Base-by-base conservation (phyloP, 805 yeast genomes). In the Yamadazyma ubonensis region DNA sequence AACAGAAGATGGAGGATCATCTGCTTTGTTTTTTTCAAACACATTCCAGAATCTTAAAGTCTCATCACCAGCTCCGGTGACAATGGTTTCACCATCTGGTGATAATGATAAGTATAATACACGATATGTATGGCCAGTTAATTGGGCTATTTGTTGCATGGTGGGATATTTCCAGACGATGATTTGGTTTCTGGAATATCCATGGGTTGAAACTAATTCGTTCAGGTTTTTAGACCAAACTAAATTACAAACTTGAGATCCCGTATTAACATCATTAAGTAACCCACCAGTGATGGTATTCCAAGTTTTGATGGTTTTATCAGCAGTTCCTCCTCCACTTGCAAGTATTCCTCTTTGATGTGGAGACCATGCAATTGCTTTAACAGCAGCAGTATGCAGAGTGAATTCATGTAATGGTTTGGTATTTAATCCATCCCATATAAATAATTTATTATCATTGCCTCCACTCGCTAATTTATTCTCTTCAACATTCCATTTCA, bases 31-130 rank as follows among this genome's bases (percentile, higher is more conserved):
- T 58, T 83, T 86, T 44, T 87, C 96, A 65, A 90, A 93, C 1
- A 90, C 85, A 51, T 88, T 89, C 99, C 99, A 93, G 58, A 93
- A 87, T 48, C 99, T 63, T 41, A 93, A 67, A 0, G 99, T 93
- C 61, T 93, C 99, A 63, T 93, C 99, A 4, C 98, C 99, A 1
- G 99, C 97, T 2, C 99, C 99, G 0, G 99, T 90, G 2, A 91
- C 99, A 10, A 93, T 84, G 0, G 97, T 89, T 46, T 87, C 89
- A 0, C 99, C 99, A 63, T 93, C 98, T 0, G 97, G 96, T 14
- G 96, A 85, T 65, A 91, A 71, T 4, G 96, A 79, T 51, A 93
- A 69, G 58, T 93, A 93, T 36, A 93, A 68, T 9, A 93, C 98
- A 46, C 99, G 73, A 56, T 84, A 87, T 1, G 96, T 87, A 58